Conservation (phyloP, 768 basidiomycete species). For the Podaxis sp. region DNA sequence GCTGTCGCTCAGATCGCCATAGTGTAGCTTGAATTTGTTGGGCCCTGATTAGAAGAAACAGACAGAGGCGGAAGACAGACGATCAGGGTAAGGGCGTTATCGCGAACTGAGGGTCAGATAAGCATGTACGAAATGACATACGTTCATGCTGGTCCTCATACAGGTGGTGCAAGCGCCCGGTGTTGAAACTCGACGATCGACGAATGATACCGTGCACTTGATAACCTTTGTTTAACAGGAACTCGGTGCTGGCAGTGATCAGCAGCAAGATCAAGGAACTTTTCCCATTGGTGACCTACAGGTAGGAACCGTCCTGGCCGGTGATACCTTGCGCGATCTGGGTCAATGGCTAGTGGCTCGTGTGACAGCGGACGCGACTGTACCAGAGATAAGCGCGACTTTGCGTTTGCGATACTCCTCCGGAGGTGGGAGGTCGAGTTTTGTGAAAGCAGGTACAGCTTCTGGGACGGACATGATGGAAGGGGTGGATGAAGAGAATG, state of each 20-base stretch:
- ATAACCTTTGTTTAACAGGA: slow-evolving; percentile 84
- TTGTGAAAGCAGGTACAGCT: slow-evolving; percentile 40
- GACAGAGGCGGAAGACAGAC: background rate
- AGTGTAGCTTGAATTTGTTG: slow-evolving; percentile 79
- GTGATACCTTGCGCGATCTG: slow-evolving; percentile 66
- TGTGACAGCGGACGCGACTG: background rate
- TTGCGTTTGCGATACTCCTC: slow-evolving; percentile 88
- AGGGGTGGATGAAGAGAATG: slow-evolving; percentile 10
- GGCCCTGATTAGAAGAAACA: slow-evolving; percentile 39
- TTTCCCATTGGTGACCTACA: slow-evolving; percentile 43
- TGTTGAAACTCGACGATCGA: slow-evolving; percentile 97
- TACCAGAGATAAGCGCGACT: slow-evolving; percentile 90
- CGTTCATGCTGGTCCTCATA: slow-evolving; percentile 92
- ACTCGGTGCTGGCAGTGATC: slow-evolving; percentile 56
- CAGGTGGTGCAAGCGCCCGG: slow-evolving; percentile 88
- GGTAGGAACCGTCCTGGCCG: slow-evolving; percentile 94
- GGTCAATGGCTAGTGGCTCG: background rate
- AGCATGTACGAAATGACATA: slow-evolving; percentile 31
- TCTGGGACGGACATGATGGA: slow-evolving; percentile 36
- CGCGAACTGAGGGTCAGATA: background rate
- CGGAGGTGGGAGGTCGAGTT: slow-evolving; percentile 58
- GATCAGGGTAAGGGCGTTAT: background rate
- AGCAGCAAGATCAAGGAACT: background rate
- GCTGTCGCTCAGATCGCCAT: slow-evolving; percentile 92
- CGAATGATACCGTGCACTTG: slow-evolving; percentile 95